Percentiles rank a stretch among this genome's conserved stretches.
phyloP scores from a whole-genome alignment of 805 yeast species.

The Teunomyces gatunensis region DNA sequence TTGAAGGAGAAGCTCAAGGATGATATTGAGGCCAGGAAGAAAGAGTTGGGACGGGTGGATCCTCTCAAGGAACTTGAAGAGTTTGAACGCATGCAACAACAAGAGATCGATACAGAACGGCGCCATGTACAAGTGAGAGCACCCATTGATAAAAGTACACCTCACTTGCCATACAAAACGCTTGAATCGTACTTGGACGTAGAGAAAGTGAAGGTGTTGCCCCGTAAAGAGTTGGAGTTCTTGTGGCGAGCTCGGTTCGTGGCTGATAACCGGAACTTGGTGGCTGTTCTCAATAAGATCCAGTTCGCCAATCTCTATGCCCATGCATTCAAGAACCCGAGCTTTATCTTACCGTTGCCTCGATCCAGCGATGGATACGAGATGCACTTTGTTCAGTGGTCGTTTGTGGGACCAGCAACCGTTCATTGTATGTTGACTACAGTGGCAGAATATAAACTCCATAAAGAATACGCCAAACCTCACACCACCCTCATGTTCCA shows the following conservation, averaged over 20 bases:
- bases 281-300: slow-evolving; percentile 58
- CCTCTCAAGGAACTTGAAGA: slow-evolving; percentile 69
- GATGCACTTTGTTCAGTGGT: slow-evolving; percentile 93
- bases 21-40: slow-evolving; percentile 54
- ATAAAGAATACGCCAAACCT: slow-evolving; percentile 89
- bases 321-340: slow-evolving; percentile 71
- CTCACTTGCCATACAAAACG: slow-evolving; percentile 61
- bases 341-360: slow-evolving; percentile 89
- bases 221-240: slow-evolving; percentile 63
- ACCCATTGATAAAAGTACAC: slow-evolving; percentile 33
- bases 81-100: slow-evolving; percentile 41
- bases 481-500: slow-evolving; percentile 91
- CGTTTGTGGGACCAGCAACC: slow-evolving; percentile 78
- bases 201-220: slow-evolving; percentile 58
- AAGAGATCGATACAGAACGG: slow-evolving; percentile 20
- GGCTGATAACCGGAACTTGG: slow-evolving; percentile 53
- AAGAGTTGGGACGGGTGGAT: slow-evolving; percentile 59
- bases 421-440: slow-evolving; percentile 89
- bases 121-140: slow-evolving; percentile 31
- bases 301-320: slow-evolving; percentile 63
- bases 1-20: slow-evolving; percentile 62
- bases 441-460: slow-evolving; percentile 86
- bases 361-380: slow-evolving; percentile 60
- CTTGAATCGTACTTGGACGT: slow-evolving; percentile 68
- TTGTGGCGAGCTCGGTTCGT: slow-evolving; percentile 90